phyloP scores from a whole-genome alignment of 352 stramenopile species.

The Phytophthora hybrid region DNA sequence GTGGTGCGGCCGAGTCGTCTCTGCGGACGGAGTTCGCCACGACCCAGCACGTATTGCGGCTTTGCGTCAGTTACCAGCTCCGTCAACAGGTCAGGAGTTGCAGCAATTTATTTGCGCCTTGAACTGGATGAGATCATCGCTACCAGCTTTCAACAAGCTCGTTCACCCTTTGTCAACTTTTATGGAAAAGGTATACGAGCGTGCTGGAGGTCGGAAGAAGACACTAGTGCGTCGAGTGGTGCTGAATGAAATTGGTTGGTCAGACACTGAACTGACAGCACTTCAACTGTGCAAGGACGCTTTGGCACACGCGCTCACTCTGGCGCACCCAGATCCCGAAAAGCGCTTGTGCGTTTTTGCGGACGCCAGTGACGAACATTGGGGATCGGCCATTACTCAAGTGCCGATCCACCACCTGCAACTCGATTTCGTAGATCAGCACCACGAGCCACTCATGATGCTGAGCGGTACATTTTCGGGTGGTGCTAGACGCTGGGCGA shows the following conservation, averaged over 20 bases:
- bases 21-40: constrained; percentile 11
- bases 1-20: constrained; percentile 18
- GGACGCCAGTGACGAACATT: constrained; percentile 13
- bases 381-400: too few relatives aligned
- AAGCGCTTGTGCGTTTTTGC: constrained; percentile 11
- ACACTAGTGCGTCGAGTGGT: not conserved
- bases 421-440: too few relatives aligned
- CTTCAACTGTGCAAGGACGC: not conserved
- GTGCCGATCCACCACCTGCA: too few relatives aligned
- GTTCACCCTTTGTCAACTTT: not conserved
- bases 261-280: not conserved
- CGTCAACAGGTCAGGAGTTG: constrained; percentile 9
- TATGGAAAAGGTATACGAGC: constrained; percentile 13
- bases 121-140: constrained; percentile 8
- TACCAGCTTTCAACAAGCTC: constrained; percentile 15
- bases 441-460: too few relatives aligned
- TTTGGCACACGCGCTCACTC: not conserved
- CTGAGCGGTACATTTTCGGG: too few relatives aligned
- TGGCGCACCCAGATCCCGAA: not conserved
- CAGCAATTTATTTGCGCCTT: constrained; percentile 12
- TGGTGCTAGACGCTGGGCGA: too few relatives aligned
- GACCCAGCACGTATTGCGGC: not conserved
- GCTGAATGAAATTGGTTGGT: constrained; percentile 1
- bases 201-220: constrained; percentile 4
- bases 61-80: not conserved